phyloP scores from a whole-genome alignment of 345 rosid genomes.

The Melaleuca quinquenervia region DNA sequence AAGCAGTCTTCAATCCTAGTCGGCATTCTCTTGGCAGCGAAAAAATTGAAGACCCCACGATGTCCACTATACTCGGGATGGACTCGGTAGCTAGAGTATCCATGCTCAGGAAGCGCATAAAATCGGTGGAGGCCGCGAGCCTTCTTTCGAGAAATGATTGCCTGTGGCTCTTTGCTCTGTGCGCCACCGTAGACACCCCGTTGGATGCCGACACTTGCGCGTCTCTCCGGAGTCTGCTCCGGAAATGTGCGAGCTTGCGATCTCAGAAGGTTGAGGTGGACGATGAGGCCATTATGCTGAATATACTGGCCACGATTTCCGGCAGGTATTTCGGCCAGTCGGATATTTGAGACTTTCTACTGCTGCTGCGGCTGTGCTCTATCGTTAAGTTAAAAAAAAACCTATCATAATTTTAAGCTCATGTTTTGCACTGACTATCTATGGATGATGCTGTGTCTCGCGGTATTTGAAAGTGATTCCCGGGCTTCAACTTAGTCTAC shows the following conservation, averaged over 20 bases:
- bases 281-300: constrained; percentile 66
- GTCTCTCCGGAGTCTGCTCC: constrained; percentile 48
- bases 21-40: not conserved
- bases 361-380: not conserved
- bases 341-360: constrained; percentile 14
- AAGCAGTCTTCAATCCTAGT: not conserved
- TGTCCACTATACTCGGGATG: constrained; percentile 49
- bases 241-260: constrained; percentile 72
- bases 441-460: not conserved
- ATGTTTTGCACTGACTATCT: not conserved
- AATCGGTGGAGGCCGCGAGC: constrained; percentile 24
- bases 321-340: constrained; percentile 79
- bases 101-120: constrained; percentile 52
- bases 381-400: not conserved
- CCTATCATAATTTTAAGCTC: not conserved
- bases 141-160: constrained; percentile 34
- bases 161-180: constrained; percentile 65
- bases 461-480: not conserved
- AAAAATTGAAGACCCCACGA: constrained; percentile 14
- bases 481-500: not conserved
- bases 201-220: constrained; percentile 60
- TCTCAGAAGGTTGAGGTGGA: constrained; percentile 47
- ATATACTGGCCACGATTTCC: constrained; percentile 61
- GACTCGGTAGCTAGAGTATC: constrained; percentile 61
- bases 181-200: constrained; percentile 73